A percentile compares a stretch with the other conserved stretches of the same genome.
These are phyloP conservation scores for Podaxis pistillaris DNA, from an alignment of 768 basidiomycete species.

Conservation along the genomic window DNA sequence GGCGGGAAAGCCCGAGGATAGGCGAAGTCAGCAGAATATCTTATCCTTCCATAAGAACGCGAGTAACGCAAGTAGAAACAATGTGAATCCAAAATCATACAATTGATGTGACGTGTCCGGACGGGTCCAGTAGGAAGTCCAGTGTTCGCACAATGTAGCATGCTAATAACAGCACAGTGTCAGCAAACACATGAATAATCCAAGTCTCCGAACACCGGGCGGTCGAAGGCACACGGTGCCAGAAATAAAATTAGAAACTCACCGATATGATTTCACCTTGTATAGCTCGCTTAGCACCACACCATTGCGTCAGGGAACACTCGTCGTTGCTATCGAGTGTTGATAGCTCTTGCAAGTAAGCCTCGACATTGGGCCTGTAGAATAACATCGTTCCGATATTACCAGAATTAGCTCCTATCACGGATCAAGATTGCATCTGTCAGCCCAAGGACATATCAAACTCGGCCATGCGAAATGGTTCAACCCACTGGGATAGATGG, in stretches of 20 bases:
- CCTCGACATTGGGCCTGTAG: constrained; percentile 9
- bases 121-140: constrained; percentile 27
- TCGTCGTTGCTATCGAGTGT: constrained; percentile 15
- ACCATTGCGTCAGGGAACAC: constrained; percentile 26
- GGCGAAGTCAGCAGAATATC: constrained; percentile 15
- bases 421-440: constrained; percentile 12
- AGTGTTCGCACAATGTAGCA: constrained; percentile 33
- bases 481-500: constrained; percentile 24
- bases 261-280: constrained; percentile 27
- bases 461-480: neutral
- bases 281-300: constrained; percentile 24
- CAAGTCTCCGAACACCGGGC: neutral
- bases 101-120: constrained; percentile 12
- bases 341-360: constrained; percentile 28
- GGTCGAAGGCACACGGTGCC: neutral
- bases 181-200: neutral
- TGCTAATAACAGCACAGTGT: constrained; percentile 22
- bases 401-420: constrained; percentile 16
- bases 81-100: constrained; percentile 24
- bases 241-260: constrained; percentile 14
- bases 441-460: neutral
- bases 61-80: constrained; percentile 25
- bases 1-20: neutral
- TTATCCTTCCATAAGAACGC: constrained; percentile 31
- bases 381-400: constrained; percentile 15